Conservation (phyloP, 2,329 filamentous ascomycete species). For the Epichloe brachyelytri region DNA sequence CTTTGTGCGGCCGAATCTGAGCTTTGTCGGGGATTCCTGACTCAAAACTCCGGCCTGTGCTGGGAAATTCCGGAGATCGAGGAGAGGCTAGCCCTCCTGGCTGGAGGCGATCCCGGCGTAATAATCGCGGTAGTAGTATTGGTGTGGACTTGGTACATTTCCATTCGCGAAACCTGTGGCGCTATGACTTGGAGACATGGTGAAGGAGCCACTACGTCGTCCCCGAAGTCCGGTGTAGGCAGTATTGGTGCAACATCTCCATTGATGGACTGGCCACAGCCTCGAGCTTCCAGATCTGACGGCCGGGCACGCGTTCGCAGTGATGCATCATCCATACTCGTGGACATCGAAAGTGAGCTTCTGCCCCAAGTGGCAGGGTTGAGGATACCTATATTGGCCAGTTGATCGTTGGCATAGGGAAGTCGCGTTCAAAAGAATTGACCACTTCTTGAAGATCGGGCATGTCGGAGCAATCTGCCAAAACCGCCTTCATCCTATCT, state of each 20-base stretch:
- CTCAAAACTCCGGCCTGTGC: conserved; percentile 48
- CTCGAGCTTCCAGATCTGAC: conserved; percentile 35
- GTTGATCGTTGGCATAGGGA: conserved; percentile 59
- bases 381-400: conserved; percentile 61
- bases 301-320: conserved; percentile 36
- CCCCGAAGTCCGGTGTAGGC: conserved; percentile 54
- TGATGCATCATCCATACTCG: conserved; percentile 38
- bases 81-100: conserved; percentile 46
- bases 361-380: conserved; percentile 56
- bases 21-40: conserved; percentile 39
- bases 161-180: conserved; percentile 9
- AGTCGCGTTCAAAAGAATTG: conserved; percentile 66
- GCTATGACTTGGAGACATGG: conserved; percentile 39
- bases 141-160: conserved; percentile 34
- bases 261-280: conserved; percentile 47
- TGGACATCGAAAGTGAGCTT: conserved; percentile 45
- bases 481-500: conserved; percentile 64
- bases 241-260: conserved; percentile 50
- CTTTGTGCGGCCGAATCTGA: conserved; percentile 34
- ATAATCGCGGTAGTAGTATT: conserved; percentile 44
- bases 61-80: conserved; percentile 39
- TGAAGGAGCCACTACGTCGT: conserved; percentile 54
- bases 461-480: conserved; percentile 50
- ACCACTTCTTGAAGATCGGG: conserved; percentile 63
- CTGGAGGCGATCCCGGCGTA: conserved; percentile 24